These are phyloP conservation scores for Colletotrichum horii DNA, from an alignment of 2,329 filamentous ascomycete genomes.

Conservation along the genomic window DNA sequence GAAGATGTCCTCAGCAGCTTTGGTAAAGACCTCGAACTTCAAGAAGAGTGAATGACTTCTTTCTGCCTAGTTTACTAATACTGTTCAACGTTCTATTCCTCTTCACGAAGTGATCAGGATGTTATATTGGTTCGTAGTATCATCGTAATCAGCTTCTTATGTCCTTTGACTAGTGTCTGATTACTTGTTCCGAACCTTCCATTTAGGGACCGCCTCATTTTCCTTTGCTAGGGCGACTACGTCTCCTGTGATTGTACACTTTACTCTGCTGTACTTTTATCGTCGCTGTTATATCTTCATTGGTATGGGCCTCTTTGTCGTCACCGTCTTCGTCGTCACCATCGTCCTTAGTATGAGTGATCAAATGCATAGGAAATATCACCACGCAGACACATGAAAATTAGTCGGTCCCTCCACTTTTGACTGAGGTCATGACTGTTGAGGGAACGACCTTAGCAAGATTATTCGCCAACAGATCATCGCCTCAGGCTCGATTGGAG, in stretches of 20 bases:
- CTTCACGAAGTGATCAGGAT: too few species aligned
- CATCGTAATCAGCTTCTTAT: too few species aligned
- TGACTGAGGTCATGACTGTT: too few species aligned
- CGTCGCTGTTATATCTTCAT: background rate
- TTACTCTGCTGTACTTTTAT: background rate
- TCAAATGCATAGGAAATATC: too few species aligned
- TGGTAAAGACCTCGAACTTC: background rate
- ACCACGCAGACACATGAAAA: background rate
- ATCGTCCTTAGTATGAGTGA: too few species aligned
- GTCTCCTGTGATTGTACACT: accelerated
- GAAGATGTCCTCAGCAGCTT: background rate
- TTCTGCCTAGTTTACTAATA: too few species aligned
- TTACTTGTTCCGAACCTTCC: background rate
- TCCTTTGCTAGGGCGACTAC: background rate
- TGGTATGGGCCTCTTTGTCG: too few species aligned
- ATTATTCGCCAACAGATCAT: background rate
- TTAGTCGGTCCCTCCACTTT: background rate
- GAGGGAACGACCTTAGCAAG: too few species aligned
- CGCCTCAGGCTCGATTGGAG: background rate
- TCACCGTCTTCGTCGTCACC: background rate
- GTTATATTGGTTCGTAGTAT: too few species aligned
- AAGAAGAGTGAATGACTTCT: background rate
- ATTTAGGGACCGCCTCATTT: background rate
- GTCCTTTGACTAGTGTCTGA: background rate
- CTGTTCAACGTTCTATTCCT: too few species aligned